Evolutionary conservation across 2,329 filamentous ascomycete species (phyloP).

Genomic region (Clarireedia hainanense): DNA sequence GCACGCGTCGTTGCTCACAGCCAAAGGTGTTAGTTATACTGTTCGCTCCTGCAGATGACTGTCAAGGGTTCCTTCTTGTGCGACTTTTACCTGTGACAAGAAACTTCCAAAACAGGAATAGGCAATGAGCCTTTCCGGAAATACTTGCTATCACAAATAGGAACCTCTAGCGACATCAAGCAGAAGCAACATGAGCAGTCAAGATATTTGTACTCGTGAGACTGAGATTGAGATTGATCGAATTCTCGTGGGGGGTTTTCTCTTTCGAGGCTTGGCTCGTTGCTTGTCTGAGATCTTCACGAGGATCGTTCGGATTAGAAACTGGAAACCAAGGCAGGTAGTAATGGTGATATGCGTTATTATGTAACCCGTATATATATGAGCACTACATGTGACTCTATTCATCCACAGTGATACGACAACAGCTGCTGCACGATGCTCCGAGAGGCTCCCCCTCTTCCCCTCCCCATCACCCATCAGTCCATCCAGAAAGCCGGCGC

Average conservation of each 20-base stretch:
- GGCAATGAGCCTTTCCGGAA: not conserved
- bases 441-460: conserved; percentile 4
- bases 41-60: conserved; percentile 6
- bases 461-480: not conserved
- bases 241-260: not conserved
- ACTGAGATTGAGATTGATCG: too few species aligned
- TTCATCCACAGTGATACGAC: conserved; percentile 1
- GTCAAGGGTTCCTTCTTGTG: too few species aligned
- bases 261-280: not conserved
- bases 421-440: not conserved
- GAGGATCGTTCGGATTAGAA: not conserved
- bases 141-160: conserved; percentile 1
- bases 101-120: not conserved
- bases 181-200: not conserved
- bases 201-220: not conserved
- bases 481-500: not conserved
- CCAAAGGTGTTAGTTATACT: not conserved
- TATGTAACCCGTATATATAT: not conserved
- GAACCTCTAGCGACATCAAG: not conserved
- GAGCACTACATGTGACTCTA: not conserved
- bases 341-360: not conserved
- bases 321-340: not conserved
- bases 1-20: conserved; percentile 3
- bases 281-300: not conserved
- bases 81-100: not conserved